These are phyloP conservation scores for Tetrapisispora pingtungensis DNA, from an alignment of 805 yeast species.

Conservation along the genomic window DNA sequence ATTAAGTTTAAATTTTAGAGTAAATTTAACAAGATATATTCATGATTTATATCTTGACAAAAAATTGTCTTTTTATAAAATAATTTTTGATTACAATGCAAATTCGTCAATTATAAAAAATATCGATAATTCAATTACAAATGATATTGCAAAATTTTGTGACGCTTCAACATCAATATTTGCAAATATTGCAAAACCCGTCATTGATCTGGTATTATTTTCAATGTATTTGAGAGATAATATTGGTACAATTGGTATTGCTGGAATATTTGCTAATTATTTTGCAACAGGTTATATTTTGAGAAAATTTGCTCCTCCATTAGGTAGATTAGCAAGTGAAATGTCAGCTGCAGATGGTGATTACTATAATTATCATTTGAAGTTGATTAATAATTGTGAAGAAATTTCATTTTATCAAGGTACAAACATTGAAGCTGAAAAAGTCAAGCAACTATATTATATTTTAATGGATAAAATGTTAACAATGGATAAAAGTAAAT, in stretches of 20 bases:
- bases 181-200: conserved; percentile 85
- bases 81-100: conserved; percentile 46
- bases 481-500: conserved; percentile 47
- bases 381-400: conserved; percentile 79
- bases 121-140: conserved; percentile 72
- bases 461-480: conserved; percentile 46
- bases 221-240: conserved; percentile 74
- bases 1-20: conserved; percentile 74
- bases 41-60: conserved; percentile 84
- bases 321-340: conserved; percentile 63
- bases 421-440: conserved; percentile 60
- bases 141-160: conserved; percentile 72
- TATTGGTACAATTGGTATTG: conserved; percentile 77
- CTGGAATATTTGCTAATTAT: conserved; percentile 74
- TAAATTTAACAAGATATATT: conserved; percentile 71
- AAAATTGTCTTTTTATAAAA: conserved; percentile 72
- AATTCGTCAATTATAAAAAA: conserved; percentile 42
- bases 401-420: conserved; percentile 94
- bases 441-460: conserved; percentile 49
- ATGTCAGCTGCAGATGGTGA: conserved; percentile 80
- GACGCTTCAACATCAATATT: conserved; percentile 74
- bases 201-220: conserved; percentile 75
- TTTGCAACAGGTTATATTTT: conserved; percentile 67
- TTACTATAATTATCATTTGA: conserved; percentile 76
- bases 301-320: conserved; percentile 70